phyloP scores from a whole-genome alignment of 1,284 basidiomycete species.

The Omphalotus olearius region DNA sequence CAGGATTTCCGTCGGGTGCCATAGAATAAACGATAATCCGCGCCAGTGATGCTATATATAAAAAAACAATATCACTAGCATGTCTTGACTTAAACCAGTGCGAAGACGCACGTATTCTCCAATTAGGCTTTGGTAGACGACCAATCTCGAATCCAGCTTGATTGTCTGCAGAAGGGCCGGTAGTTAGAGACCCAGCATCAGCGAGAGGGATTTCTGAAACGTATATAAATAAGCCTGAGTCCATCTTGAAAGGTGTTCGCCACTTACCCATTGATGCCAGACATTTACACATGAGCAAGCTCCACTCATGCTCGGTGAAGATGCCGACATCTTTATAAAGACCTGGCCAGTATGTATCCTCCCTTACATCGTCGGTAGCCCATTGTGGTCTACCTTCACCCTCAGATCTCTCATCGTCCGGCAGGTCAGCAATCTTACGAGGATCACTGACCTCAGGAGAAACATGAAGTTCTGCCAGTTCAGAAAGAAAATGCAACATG shows the following conservation, averaged over 20 bases:
- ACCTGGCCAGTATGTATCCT: slow-evolving; percentile 54
- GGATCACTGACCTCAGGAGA: slow-evolving; percentile 74
- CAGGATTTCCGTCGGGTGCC: slow-evolving; percentile 67
- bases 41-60: slow-evolving; percentile 71
- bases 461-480: slow-evolving; percentile 70
- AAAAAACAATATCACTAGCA: slow-evolving; percentile 3
- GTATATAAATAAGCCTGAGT: slow-evolving; percentile 7
- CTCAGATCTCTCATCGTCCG: slow-evolving; percentile 67
- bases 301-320: slow-evolving; percentile 85
- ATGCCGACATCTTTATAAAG: slow-evolving; percentile 82
- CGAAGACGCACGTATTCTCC: slow-evolving; percentile 58
- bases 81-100: no score
- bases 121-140: slow-evolving; percentile 60
- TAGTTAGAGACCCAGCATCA: slow-evolving; percentile 67
- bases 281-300: slow-evolving; percentile 89
- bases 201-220: slow-evolving; percentile 63
- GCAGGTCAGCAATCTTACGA: slow-evolving; percentile 53
- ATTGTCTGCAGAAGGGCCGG: slow-evolving; percentile 64
- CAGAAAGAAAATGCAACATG: slow-evolving; percentile 70
- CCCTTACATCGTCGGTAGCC: slow-evolving; percentile 39
- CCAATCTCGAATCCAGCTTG: slow-evolving; percentile 64
- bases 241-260: slow-evolving; percentile 13
- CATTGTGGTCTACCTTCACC: slow-evolving; percentile 60
- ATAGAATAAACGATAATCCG: slow-evolving; percentile 90
- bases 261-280: slow-evolving; percentile 79